phyloP scores from a whole-genome alignment of 163 green algal species.

The Picocystis sp. region DNA sequence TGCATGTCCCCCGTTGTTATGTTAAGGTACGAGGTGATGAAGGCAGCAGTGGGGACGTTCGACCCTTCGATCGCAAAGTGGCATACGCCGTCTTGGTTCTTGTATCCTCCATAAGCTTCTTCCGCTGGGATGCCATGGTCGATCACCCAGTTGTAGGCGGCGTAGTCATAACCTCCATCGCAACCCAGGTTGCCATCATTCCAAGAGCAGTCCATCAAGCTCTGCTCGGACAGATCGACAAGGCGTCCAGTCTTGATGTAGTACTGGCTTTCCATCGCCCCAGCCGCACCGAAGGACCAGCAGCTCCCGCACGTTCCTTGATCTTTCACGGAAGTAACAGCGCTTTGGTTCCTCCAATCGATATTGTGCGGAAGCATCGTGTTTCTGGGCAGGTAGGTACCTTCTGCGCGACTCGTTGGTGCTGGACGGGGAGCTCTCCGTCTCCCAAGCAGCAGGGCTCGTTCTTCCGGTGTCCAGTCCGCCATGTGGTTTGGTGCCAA shows the following conservation, averaged over 20 bases:
- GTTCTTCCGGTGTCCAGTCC: too few species aligned
- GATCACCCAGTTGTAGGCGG: not conserved
- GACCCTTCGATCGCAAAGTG: too few species aligned
- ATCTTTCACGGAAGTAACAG: constrained; percentile 8
- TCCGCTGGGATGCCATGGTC: constrained; percentile 1
- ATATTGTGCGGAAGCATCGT: not conserved
- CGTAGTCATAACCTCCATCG: not conserved
- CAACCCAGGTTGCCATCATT: not conserved
- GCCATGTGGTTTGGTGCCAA: too few species aligned
- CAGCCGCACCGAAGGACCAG: constrained; percentile 4
- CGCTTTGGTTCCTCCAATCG: constrained; percentile 6
- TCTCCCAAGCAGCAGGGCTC: too few species aligned
- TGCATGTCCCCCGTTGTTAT: too few species aligned
- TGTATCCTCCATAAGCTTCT: not conserved
- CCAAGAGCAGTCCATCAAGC: constrained; percentile 10
- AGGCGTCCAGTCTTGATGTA: constrained; percentile 7
- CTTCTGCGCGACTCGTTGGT: too few species aligned
- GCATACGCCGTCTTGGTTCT: too few species aligned
- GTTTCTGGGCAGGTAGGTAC: too few species aligned
- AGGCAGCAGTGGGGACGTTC: too few species aligned
- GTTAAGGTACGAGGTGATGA: too few species aligned
- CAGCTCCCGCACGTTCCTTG: constrained; percentile 8
- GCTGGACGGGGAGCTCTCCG: too few species aligned
- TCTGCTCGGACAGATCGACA: constrained; percentile 3
- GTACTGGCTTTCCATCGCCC: constrained; percentile 2